A percentile compares a stretch with the other conserved stretches of the same genome.
Conservation (phyloP, 495 filamentous ascomycete genomes). For the Penicillium steckii region DNA sequence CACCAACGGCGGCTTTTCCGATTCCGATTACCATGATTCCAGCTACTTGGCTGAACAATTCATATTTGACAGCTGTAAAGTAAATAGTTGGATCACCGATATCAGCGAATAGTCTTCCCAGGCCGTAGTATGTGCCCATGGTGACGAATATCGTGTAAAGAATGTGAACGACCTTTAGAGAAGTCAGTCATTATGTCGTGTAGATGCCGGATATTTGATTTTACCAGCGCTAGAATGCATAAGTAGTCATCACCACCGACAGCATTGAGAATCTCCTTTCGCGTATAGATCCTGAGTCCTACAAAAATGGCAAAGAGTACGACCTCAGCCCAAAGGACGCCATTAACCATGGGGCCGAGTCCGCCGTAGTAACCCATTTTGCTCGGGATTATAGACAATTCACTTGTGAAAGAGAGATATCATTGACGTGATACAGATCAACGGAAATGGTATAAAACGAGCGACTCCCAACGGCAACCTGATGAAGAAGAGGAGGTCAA, state of each 20-base stretch:
- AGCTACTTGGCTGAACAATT: constrained; percentile 25
- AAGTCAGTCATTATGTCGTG: neutral
- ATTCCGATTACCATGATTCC: constrained; percentile 28
- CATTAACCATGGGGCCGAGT: constrained; percentile 28
- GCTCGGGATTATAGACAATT: neutral
- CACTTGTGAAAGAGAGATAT: neutral
- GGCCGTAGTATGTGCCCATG: constrained; percentile 16
- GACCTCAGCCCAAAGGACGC: constrained; percentile 22
- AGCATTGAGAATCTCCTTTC: constrained; percentile 20
- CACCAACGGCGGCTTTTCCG: constrained; percentile 23
- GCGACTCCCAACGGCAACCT: too few relatives aligned
- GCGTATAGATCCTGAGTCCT: constrained; percentile 24
- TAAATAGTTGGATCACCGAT: constrained; percentile 20
- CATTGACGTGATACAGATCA: neutral
- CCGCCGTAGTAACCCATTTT: constrained; percentile 27
- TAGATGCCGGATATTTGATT: neutral
- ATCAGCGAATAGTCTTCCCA: constrained; percentile 17
- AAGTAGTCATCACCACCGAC: constrained; percentile 27
- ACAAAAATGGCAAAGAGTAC: constrained; percentile 20
- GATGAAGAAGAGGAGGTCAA: too few relatives aligned
- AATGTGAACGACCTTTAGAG: constrained; percentile 19
- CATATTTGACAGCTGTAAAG: constrained; percentile 21
- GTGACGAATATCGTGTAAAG: constrained; percentile 25
- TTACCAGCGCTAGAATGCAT: constrained; percentile 18
- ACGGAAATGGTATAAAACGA: too few relatives aligned